A percentile compares a stretch with the other conserved stretches of the same genome.
Evolutionary conservation across 2,329 filamentous ascomycete species (phyloP).

Genomic region (Neurospora crassa): DNA sequence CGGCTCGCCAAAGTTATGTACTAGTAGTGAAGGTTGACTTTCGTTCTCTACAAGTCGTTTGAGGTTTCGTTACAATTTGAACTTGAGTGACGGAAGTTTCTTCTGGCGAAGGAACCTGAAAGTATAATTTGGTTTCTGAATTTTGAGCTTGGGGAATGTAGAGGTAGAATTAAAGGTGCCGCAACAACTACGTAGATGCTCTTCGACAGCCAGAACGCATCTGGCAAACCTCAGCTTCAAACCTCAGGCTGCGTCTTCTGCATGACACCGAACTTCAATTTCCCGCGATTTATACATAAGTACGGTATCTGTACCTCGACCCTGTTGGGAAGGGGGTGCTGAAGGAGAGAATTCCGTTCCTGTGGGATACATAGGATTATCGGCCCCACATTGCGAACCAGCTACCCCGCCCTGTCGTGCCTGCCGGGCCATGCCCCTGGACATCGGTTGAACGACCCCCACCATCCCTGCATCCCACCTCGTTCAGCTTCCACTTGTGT

Average conservation of each 20-base stretch:
- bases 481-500: neutral
- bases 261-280: no score
- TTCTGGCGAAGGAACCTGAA: neutral
- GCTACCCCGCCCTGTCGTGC: neutral
- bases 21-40: neutral
- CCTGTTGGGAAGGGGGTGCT: no score
- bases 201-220: no score
- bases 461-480: neutral
- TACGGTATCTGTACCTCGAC: no score
- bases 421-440: neutral
- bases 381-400: neutral
- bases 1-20: neutral
- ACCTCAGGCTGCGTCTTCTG: no score
- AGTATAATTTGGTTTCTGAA: neutral
- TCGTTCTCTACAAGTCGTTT: neutral
- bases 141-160: no score
- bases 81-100: neutral
- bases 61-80: neutral
- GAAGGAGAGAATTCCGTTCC: neutral
- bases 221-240: no score
- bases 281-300: no score
- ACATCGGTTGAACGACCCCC: neutral
- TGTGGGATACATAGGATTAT: neutral
- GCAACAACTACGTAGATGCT: no score
- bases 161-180: no score